phyloP scores from a whole-genome alignment of 2,329 filamentous ascomycete genomes.

The Fusarium aywerte region DNA sequence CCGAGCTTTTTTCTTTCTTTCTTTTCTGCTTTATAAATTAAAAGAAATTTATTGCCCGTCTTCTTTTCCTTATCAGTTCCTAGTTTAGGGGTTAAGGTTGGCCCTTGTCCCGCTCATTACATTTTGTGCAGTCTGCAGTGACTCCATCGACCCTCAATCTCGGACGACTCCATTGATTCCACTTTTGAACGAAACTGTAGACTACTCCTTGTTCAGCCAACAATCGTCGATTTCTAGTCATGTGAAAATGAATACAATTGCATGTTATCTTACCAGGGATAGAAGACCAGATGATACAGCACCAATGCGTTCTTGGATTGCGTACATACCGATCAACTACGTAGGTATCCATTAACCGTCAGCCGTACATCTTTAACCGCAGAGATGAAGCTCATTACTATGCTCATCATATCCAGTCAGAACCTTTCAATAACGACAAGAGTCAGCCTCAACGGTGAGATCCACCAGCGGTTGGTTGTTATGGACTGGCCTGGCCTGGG shows the following conservation, averaged over 20 bases:
- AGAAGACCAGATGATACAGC: background rate
- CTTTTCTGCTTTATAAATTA: too few species aligned
- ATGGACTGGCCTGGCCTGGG: constrained; percentile 11
- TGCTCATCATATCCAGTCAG: constrained; percentile 1
- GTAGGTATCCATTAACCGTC: background rate
- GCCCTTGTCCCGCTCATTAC: constrained; percentile 12
- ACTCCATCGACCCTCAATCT: constrained; percentile 31
- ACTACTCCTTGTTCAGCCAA: background rate
- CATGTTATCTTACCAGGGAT: background rate
- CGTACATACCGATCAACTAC: constrained; percentile 9
- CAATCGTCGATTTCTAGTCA: background rate
- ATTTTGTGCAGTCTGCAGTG: constrained; percentile 1
- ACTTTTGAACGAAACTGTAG: constrained; percentile 1
- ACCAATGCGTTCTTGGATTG: background rate
- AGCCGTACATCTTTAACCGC: constrained; percentile 5
- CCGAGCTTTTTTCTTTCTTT: background rate
- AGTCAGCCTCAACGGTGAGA: constrained; percentile 17
- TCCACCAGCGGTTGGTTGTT: constrained; percentile 14
- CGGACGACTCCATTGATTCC: constrained; percentile 29
- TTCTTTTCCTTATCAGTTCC: constrained; percentile 3
- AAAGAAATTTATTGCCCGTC: background rate
- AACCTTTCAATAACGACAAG: constrained; percentile 1
- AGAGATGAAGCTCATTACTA: constrained; percentile 6
- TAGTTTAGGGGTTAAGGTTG: constrained; percentile 9
- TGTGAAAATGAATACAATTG: background rate